Percentiles rank a stretch among this genome's conserved stretches.
These are phyloP conservation scores for Venustampulla echinocandica DNA, from an alignment of 495 filamentous ascomycete genomes.

Conservation along the genomic window DNA sequence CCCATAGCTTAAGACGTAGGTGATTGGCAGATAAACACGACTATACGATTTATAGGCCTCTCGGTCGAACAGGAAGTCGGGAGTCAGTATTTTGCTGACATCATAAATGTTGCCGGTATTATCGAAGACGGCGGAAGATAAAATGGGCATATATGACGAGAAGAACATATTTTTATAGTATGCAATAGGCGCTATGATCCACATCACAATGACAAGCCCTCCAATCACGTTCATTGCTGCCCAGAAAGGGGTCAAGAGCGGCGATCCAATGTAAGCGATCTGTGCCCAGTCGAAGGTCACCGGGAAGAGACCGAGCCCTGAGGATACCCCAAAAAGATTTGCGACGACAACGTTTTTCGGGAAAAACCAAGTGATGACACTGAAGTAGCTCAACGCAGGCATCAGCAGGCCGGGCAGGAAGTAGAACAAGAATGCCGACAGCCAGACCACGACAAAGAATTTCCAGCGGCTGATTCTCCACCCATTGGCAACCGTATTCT, in stretches of 20 bases:
- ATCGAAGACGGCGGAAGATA: slow-evolving; percentile 70
- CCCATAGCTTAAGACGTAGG: slow-evolving; percentile 72
- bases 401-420: slow-evolving; percentile 79
- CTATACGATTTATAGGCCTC: slow-evolving; percentile 67
- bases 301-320: slow-evolving; percentile 76
- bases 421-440: slow-evolving; percentile 62
- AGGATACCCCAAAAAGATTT: slow-evolving; percentile 77
- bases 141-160: slow-evolving; percentile 72
- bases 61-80: slow-evolving; percentile 62
- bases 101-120: slow-evolving; percentile 71
- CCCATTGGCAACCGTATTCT: slow-evolving; percentile 72
- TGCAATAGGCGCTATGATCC: slow-evolving; percentile 73
- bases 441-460: slow-evolving; percentile 71
- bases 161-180: slow-evolving; percentile 74
- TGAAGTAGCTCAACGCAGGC: slow-evolving; percentile 85
- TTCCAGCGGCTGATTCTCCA: slow-evolving; percentile 75
- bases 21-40: slow-evolving; percentile 72
- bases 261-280: slow-evolving; percentile 83
- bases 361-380: slow-evolving; percentile 83
- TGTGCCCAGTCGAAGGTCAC: slow-evolving; percentile 93
- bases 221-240: slow-evolving; percentile 82
- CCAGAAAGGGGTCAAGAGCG: slow-evolving; percentile 83
- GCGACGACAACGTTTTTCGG: slow-evolving; percentile 68
- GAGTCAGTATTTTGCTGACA: slow-evolving; percentile 63
- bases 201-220: slow-evolving; percentile 80